A percentile compares a stretch with the other conserved stretches of the same genome.
Evolutionary conservation across 2,329 filamentous ascomycete genomes (phyloP).

Genomic region (Ceratocystis papillata): DNA sequence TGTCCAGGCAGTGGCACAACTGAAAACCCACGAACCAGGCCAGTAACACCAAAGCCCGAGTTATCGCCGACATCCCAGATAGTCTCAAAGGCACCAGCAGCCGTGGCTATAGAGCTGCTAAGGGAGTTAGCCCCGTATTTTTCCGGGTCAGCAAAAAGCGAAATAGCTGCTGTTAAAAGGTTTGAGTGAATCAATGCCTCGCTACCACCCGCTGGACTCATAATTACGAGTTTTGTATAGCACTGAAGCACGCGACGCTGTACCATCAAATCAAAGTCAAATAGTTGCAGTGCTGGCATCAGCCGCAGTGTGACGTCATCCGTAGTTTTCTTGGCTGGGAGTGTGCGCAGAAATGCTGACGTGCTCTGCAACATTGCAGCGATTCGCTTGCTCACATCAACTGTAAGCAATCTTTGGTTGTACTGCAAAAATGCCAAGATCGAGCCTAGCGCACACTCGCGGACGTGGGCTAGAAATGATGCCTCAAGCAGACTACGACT

Average conservation of each 20-base stretch:
- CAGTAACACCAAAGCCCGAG: slow-evolving; percentile 84
- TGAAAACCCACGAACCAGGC: slow-evolving; percentile 67
- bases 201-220: slow-evolving; percentile 72
- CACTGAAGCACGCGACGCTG: slow-evolving; percentile 87
- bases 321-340: slow-evolving; percentile 72
- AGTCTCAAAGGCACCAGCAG: slow-evolving; percentile 79
- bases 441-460: slow-evolving; percentile 85
- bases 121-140: slow-evolving; percentile 75
- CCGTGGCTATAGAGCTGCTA: slow-evolving; percentile 82
- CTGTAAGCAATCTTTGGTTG: slow-evolving; percentile 81
- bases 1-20: slow-evolving; percentile 60
- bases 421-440: slow-evolving; percentile 88
- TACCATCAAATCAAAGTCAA: slow-evolving; percentile 88
- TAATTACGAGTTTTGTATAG: slow-evolving; percentile 80
- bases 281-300: slow-evolving; percentile 73
- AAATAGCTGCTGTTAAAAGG: slow-evolving; percentile 75
- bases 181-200: slow-evolving; percentile 87
- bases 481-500: slow-evolving; percentile 77
- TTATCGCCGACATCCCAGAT: slow-evolving; percentile 95
- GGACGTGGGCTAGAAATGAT: slow-evolving; percentile 85
- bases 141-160: slow-evolving; percentile 85
- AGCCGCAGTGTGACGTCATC: slow-evolving; percentile 80
- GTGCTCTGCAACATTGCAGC: slow-evolving; percentile 93
- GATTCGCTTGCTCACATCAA: slow-evolving; percentile 87
- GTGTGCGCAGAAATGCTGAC: slow-evolving; percentile 71